These are phyloP conservation scores for Tarenaya hassleriana DNA, from an alignment of 345 rosid genomes.

Conservation along the genomic window DNA sequence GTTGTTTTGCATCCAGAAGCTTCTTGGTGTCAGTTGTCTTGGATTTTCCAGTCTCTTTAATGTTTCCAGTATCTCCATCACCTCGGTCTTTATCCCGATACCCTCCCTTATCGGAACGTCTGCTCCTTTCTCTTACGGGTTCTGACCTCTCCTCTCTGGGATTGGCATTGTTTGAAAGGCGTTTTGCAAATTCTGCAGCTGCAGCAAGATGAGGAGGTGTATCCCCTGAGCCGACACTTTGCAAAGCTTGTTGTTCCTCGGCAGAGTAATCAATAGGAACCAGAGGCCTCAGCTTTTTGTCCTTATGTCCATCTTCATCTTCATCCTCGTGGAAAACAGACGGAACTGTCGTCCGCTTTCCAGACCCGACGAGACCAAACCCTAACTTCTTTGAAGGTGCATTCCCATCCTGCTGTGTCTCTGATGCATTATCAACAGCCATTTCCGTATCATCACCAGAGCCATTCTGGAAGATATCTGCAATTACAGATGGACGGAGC, in stretches of 20 bases:
- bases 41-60: constrained; percentile 39
- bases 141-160: constrained; percentile 64
- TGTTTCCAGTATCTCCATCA: constrained; percentile 39
- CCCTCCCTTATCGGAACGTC: constrained; percentile 46
- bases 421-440: constrained; percentile 39
- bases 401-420: constrained; percentile 39
- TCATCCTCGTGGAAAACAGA: constrained; percentile 93
- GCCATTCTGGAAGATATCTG: constrained; percentile 53
- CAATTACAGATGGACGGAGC: constrained; percentile 14
- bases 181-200: constrained; percentile 94
- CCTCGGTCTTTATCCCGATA: constrained; percentile 52
- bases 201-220: constrained; percentile 77
- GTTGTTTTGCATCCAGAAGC: constrained; percentile 86
- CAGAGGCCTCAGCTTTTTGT: constrained; percentile 88
- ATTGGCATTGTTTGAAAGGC: constrained; percentile 58
- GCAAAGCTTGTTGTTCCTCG: constrained; percentile 81
- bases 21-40: constrained; percentile 73
- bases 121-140: constrained; percentile 65
- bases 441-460: constrained; percentile 40
- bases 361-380: constrained; percentile 93
- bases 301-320: constrained; percentile 80
- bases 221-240: constrained; percentile 48
- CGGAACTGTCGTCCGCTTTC: constrained; percentile 81
- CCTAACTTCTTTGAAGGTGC: constrained; percentile 77
- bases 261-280: constrained; percentile 95